phyloP scores from a whole-genome alignment of 2,329 filamentous ascomycete species.

The Metarhizium guizhouense region DNA sequence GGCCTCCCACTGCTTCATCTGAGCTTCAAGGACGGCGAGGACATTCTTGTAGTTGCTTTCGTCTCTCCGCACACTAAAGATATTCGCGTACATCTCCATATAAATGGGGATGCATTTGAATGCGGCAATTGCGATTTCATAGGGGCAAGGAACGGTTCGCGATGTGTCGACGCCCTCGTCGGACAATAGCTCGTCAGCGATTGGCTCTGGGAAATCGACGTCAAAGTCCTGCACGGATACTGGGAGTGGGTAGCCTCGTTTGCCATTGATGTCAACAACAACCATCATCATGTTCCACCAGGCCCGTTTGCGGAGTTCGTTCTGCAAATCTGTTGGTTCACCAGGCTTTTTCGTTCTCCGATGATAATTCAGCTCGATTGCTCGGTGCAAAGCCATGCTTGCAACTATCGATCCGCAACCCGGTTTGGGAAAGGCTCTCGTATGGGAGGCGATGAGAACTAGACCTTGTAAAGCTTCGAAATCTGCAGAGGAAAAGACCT shows the following conservation, averaged over 20 bases:
- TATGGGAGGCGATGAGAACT: conserved; percentile 60
- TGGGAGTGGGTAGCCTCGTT: conserved; percentile 69
- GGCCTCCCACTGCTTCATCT: conserved; percentile 54
- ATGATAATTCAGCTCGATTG: conserved; percentile 69
- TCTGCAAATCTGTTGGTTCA: conserved; percentile 47
- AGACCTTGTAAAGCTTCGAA: conserved; percentile 65
- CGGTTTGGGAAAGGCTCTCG: conserved; percentile 71
- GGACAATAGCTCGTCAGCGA: conserved; percentile 62
- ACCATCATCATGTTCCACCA: conserved; percentile 68
- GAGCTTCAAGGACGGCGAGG: conserved; percentile 56
- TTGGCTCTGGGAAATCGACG: conserved; percentile 62
- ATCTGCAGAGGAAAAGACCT: conserved; percentile 52
- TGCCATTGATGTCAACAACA: conserved; percentile 61
- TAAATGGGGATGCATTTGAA: conserved; percentile 58
- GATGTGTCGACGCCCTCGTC: conserved; percentile 53
- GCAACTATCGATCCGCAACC: conserved; percentile 63
- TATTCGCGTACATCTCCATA: conserved; percentile 64
- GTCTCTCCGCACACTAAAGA: conserved; percentile 63
- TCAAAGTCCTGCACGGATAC: conserved; percentile 69
- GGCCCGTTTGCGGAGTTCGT: conserved; percentile 67
- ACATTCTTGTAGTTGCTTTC: conserved; percentile 54
- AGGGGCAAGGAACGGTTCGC: conserved; percentile 52
- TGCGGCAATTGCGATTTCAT: conserved; percentile 55
- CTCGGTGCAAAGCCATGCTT: conserved; percentile 55
- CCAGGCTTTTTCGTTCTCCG: conserved; percentile 49